Percentiles rank a stretch among this genome's conserved stretches.
These are phyloP conservation scores for Cenchrus fungigraminus DNA, from an alignment of 176 grass and related monocot species.

Conservation along the genomic window DNA sequence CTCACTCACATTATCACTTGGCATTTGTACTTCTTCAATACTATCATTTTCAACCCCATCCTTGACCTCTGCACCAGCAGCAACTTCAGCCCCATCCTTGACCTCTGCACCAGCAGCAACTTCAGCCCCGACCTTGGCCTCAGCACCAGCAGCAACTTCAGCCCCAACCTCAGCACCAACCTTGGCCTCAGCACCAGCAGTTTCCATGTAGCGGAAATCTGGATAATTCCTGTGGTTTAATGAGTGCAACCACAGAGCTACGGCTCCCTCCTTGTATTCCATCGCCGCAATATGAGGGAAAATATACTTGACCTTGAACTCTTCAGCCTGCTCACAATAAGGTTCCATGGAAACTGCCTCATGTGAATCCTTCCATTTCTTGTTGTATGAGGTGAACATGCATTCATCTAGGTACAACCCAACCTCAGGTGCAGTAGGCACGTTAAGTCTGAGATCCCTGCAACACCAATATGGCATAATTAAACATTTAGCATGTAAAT, in stretches of 20 bases:
- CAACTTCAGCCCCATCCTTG: neutral
- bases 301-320: constrained; percentile 91
- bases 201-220: constrained; percentile 75
- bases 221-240: constrained; percentile 88
- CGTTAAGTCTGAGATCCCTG: constrained; percentile 89
- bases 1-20: constrained; percentile 4
- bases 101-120: constrained; percentile 19
- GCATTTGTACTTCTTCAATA: constrained; percentile 26
- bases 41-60: neutral
- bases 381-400: constrained; percentile 88
- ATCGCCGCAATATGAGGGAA: constrained; percentile 89
- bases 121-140: constrained; percentile 14
- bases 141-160: constrained; percentile 24
- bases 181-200: constrained; percentile 23
- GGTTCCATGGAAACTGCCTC: constrained; percentile 87
- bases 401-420: constrained; percentile 87
- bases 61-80: constrained; percentile 4
- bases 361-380: constrained; percentile 89
- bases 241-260: constrained; percentile 93
- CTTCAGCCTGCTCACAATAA: constrained; percentile 72
- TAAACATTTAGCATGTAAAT: constrained; percentile 6
- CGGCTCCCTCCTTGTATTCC: constrained; percentile 92
- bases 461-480: constrained; percentile 38
- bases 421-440: constrained; percentile 94
- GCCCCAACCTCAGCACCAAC: constrained; percentile 9